A percentile compares a stretch with the other conserved stretches of the same genome.
Evolutionary conservation across 805 yeast species (phyloP).

Genomic region (Kazachstania kunashirensis): DNA sequence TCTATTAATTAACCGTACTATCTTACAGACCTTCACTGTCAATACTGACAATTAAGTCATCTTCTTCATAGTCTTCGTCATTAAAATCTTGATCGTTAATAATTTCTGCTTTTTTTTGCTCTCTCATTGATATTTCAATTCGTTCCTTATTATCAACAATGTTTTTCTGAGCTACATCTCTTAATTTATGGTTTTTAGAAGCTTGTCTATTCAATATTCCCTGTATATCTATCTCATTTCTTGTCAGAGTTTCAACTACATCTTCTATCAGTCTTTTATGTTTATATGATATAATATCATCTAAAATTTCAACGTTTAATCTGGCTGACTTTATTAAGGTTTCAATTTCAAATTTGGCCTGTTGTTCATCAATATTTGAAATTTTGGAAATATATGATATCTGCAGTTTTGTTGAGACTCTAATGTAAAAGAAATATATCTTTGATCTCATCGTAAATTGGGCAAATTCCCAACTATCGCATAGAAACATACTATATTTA

Average conservation of each 20-base stretch:
- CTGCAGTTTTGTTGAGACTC: constrained; percentile 16
- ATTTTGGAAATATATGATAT: constrained; percentile 20
- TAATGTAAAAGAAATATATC: constrained; percentile 23
- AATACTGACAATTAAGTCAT: too few relatives aligned
- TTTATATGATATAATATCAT: constrained; percentile 7
- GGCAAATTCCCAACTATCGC: constrained; percentile 14
- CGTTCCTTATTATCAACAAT: constrained; percentile 2
- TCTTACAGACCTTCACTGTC: too few relatives aligned
- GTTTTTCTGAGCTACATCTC: constrained; percentile 2
- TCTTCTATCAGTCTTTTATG: constrained; percentile 5
- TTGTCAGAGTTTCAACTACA: constrained; percentile 6
- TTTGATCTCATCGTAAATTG: constrained; percentile 19
- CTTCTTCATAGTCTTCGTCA: background rate
- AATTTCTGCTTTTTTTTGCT: background rate
- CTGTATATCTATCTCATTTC: constrained; percentile 3
- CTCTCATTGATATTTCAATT: background rate
- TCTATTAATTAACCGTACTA: too few relatives aligned
- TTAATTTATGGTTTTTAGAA: background rate
- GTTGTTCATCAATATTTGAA: constrained; percentile 11
- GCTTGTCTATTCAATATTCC: constrained; percentile 1
- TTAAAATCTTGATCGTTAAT: background rate
- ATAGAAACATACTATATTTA: constrained; percentile 12
- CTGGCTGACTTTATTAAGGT: constrained; percentile 13
- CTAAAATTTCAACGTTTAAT: constrained; percentile 16
- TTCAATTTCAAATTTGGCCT: constrained; percentile 13